Conservation (phyloP, 1,284 basidiomycete species). For the Rhodofomes roseus region DNA sequence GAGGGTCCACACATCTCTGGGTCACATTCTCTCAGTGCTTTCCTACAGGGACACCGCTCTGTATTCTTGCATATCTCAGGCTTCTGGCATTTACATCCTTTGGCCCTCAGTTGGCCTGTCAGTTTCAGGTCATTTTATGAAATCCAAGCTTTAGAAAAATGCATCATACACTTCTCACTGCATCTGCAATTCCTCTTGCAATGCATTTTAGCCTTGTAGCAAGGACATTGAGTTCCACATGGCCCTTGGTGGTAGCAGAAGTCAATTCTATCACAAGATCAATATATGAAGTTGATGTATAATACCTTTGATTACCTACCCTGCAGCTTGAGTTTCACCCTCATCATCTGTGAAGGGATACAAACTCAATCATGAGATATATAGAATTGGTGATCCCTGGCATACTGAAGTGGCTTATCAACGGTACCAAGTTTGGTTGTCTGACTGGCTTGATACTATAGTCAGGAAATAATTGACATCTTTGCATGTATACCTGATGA, state of each 20-base stretch:
- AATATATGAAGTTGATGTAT: too few species aligned
- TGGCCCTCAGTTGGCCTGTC: slow-evolving; percentile 34
- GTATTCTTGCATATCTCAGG: slow-evolving; percentile 10
- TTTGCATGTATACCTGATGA: slow-evolving; percentile 28
- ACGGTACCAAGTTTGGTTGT: not conserved
- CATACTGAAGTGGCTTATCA: not conserved
- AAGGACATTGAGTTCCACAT: slow-evolving; percentile 34
- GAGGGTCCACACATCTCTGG: slow-evolving; percentile 22
- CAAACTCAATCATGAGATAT: not conserved
- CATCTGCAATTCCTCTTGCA: slow-evolving; percentile 23
- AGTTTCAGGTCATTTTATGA: not conserved
- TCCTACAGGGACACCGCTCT: slow-evolving; percentile 32
- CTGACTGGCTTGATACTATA: not conserved
- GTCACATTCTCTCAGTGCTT: slow-evolving; percentile 38
- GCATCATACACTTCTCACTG: slow-evolving; percentile 28
- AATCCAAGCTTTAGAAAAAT: not conserved
- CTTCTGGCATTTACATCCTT: slow-evolving; percentile 37
- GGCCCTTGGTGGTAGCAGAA: slow-evolving; percentile 40
- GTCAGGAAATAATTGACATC: slow-evolving; percentile 14
- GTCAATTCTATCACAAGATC: slow-evolving; percentile 21
- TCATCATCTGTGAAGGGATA: slow-evolving; percentile 1
- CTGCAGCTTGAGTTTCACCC: not conserved
- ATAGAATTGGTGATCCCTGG: not conserved
- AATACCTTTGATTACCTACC: not conserved
- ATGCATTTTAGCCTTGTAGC: slow-evolving; percentile 21